These are phyloP conservation scores for Hypocreales sp. DNA, from an alignment of 2,329 filamentous ascomycete genomes.

Conservation along the genomic window DNA sequence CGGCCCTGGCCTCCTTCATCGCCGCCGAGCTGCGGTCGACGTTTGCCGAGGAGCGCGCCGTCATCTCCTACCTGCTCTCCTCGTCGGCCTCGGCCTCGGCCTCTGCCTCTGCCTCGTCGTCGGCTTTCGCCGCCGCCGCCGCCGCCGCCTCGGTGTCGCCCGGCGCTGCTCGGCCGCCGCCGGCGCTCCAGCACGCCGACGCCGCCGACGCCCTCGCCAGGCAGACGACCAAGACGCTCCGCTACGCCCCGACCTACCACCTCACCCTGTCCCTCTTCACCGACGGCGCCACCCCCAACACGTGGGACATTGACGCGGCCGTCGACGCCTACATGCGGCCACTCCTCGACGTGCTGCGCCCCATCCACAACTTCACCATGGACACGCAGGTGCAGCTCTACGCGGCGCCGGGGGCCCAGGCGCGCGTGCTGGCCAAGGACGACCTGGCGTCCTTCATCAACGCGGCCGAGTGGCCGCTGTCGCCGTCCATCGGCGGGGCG, in stretches of 20 bases:
- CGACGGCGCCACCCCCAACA: conserved; percentile 58
- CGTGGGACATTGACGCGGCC: conserved; percentile 80
- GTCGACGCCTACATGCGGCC: conserved; percentile 70
- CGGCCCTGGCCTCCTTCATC: conserved; percentile 59
- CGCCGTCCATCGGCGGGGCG: conserved; percentile 80
- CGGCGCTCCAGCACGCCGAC: conserved; percentile 34
- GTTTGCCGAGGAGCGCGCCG: conserved; percentile 79
- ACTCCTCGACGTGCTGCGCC: conserved; percentile 59
- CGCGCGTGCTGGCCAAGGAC: conserved; percentile 58
- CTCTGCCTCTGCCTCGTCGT: too few species aligned
- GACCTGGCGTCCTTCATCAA: conserved; percentile 93
- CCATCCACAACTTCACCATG: conserved; percentile 89
- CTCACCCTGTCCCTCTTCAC: conserved; percentile 93
- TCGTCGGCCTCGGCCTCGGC: too few species aligned
- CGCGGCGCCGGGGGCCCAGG: conserved; percentile 51
- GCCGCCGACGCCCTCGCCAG: conserved; percentile 41
- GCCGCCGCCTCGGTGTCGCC: conserved; percentile 36
- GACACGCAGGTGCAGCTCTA: conserved; percentile 95
- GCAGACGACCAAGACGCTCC: conserved; percentile 73
- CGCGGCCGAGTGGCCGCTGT: conserved; percentile 92
- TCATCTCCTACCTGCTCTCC: conserved; percentile 61
- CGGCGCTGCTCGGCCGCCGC: conserved; percentile 26
- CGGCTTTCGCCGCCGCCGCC: too few species aligned
- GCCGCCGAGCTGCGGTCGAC: conserved; percentile 62
- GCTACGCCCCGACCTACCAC: conserved; percentile 88